A percentile compares a stretch with the other conserved stretches of the same genome.
These are phyloP conservation scores for Puccinellia tenuiflora DNA, from an alignment of 176 grass and related monocot species.

Conservation along the genomic window DNA sequence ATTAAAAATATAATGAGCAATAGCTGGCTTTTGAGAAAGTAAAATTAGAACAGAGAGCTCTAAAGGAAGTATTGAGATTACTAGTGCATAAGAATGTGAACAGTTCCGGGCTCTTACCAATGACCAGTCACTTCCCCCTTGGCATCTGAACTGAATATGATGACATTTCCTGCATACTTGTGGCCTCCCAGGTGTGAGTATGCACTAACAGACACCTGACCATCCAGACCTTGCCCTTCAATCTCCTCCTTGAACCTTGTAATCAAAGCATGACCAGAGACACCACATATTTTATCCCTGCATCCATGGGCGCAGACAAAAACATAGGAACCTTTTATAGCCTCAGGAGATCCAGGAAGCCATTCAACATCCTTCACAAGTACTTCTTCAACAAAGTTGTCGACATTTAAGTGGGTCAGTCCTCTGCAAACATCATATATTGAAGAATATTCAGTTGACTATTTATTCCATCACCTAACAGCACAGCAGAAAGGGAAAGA, in stretches of 20 bases:
- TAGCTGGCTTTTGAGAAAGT: background rate
- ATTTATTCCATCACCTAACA: background rate
- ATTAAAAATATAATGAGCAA: conserved; percentile 38
- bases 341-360: conserved; percentile 60
- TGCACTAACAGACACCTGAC: conserved; percentile 66
- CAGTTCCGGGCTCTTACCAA: conserved; percentile 57
- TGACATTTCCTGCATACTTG: conserved; percentile 96
- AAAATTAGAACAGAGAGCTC: background rate
- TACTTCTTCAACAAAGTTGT: conserved; percentile 88
- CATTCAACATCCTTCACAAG: conserved; percentile 85
- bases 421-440: conserved; percentile 45
- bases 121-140: conserved; percentile 74
- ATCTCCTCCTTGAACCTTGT: conserved; percentile 85
- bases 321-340: conserved; percentile 71
- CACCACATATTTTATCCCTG: conserved; percentile 85
- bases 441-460: conserved; percentile 23
- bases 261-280: conserved; percentile 79
- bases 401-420: conserved; percentile 84
- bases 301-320: conserved; percentile 87
- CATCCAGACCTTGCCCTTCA: conserved; percentile 42
- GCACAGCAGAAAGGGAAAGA: background rate
- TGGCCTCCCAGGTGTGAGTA: conserved; percentile 94
- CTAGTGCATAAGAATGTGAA: background rate
- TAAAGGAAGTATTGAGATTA: background rate
- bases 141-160: conserved; percentile 62